phyloP scores from a whole-genome alignment of 495 filamentous ascomycete genomes.

The Aspergillus bertholletiae region DNA sequence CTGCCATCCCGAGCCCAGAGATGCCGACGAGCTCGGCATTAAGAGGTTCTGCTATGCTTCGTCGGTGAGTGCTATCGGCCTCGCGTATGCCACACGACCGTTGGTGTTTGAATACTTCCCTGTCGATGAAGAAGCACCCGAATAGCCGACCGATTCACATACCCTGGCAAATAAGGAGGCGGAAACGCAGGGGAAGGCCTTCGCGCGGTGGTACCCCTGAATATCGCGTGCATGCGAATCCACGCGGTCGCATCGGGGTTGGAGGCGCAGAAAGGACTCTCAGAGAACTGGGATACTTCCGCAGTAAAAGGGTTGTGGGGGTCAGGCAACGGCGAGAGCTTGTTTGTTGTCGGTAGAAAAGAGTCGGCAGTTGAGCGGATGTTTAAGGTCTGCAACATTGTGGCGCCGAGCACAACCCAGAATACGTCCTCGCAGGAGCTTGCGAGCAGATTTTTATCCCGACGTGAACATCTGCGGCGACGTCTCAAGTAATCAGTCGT shows the following conservation, averaged over 20 bases:
- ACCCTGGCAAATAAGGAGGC: slow-evolving; percentile 18
- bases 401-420: slow-evolving; percentile 11
- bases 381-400: slow-evolving; percentile 8
- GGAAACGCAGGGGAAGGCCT: slow-evolving; percentile 11
- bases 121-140: slow-evolving; percentile 15
- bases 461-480: slow-evolving; percentile 4
- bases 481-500: slow-evolving; percentile 1
- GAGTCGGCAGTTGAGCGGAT: slow-evolving; percentile 1
- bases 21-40: slow-evolving; percentile 14
- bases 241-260: slow-evolving; percentile 14
- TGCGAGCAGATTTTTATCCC: slow-evolving; percentile 8
- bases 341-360: slow-evolving; percentile 16
- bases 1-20: slow-evolving; percentile 17
- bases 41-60: slow-evolving; percentile 16
- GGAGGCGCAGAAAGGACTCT: slow-evolving; percentile 13
- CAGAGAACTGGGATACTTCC: slow-evolving; percentile 12
- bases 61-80: slow-evolving; percentile 17
- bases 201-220: slow-evolving; percentile 18
- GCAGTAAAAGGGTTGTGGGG: slow-evolving; percentile 17
- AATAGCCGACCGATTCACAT: slow-evolving; percentile 16
- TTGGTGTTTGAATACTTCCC: slow-evolving; percentile 20
- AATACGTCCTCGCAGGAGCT: slow-evolving; percentile 5
- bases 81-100: slow-evolving; percentile 15
- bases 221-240: slow-evolving; percentile 20
- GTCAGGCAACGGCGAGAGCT: slow-evolving; percentile 14